phyloP scores from a whole-genome alignment of 495 filamentous ascomycete species.

The Entonaema liquescens region DNA sequence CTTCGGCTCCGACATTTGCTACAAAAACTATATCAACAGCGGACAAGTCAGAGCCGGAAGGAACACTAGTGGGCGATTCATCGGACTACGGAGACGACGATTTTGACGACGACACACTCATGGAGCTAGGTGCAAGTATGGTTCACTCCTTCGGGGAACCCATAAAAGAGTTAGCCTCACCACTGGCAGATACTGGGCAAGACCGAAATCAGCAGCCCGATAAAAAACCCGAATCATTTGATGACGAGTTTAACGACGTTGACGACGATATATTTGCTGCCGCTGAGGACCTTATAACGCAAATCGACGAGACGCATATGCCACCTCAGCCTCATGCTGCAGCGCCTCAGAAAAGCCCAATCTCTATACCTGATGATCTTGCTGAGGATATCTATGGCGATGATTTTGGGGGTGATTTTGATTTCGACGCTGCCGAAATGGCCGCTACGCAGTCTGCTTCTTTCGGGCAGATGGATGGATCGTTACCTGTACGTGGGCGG shows the following conservation, averaged over 20 bases:
- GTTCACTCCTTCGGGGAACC: constrained; percentile 48
- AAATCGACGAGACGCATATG: constrained; percentile 49
- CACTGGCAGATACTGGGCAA: constrained; percentile 21
- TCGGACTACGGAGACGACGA: constrained; percentile 61
- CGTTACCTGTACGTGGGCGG: constrained; percentile 60
- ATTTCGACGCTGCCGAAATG: constrained; percentile 70
- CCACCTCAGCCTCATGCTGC: constrained; percentile 11
- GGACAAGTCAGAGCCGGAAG: neutral
- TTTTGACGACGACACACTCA: constrained; percentile 60
- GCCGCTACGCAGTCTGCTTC: constrained; percentile 60
- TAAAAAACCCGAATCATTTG: constrained; percentile 37
- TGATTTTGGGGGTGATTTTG: constrained; percentile 74
- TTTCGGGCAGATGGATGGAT: constrained; percentile 24
- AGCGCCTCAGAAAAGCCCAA: constrained; percentile 7
- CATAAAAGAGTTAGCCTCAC: neutral
- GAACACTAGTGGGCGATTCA: constrained; percentile 45
- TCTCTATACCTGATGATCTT: constrained; percentile 18
- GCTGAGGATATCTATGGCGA: constrained; percentile 60
- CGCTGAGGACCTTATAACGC: constrained; percentile 65
- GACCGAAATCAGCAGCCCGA: constrained; percentile 1
- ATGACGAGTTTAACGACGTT: constrained; percentile 68
- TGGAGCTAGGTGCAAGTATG: constrained; percentile 60
- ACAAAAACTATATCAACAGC: neutral
- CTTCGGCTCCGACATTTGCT: constrained; percentile 10
- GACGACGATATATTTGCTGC: constrained; percentile 70